Evolutionary conservation across 2,329 filamentous ascomycete species (phyloP).

Genomic region (Rosellinia necatrix): DNA sequence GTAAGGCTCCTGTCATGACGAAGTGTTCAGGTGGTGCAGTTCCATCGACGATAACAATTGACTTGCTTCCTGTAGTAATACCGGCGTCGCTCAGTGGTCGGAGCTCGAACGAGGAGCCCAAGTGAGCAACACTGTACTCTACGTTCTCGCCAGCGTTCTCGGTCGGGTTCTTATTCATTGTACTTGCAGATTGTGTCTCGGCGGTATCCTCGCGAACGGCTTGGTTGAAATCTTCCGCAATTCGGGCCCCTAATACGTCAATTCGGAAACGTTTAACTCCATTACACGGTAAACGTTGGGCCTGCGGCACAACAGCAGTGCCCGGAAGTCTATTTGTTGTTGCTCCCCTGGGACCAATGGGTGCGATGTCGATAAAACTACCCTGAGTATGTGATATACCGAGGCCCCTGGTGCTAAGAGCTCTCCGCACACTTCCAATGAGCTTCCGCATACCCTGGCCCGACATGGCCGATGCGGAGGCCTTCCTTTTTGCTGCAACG

Average conservation of each 20-base stretch:
- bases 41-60: constrained; percentile 84
- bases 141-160: constrained; percentile 42
- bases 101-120: constrained; percentile 49
- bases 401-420: constrained; percentile 67
- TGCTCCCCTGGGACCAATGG: constrained; percentile 56
- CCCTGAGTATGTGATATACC: constrained; percentile 50
- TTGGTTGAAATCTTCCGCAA: constrained; percentile 78
- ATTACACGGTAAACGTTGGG: constrained; percentile 47
- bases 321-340: constrained; percentile 64
- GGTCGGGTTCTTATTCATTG: constrained; percentile 33
- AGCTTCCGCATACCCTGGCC: constrained; percentile 83
- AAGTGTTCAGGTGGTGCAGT: constrained; percentile 57
- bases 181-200: constrained; percentile 40
- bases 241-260: constrained; percentile 79
- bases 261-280: constrained; percentile 65
- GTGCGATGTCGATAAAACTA: constrained; percentile 54
- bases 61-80: constrained; percentile 82
- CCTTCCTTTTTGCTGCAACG: constrained; percentile 49
- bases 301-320: constrained; percentile 64
- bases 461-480: constrained; percentile 61
- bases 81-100: constrained; percentile 57
- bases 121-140: constrained; percentile 51
- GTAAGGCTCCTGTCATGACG: constrained; percentile 56
- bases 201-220: constrained; percentile 70
- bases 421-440: constrained; percentile 83